Evolutionary conservation across 352 stramenopile genomes (phyloP).

Genomic region (Saprolegnia parasitica): DNA sequence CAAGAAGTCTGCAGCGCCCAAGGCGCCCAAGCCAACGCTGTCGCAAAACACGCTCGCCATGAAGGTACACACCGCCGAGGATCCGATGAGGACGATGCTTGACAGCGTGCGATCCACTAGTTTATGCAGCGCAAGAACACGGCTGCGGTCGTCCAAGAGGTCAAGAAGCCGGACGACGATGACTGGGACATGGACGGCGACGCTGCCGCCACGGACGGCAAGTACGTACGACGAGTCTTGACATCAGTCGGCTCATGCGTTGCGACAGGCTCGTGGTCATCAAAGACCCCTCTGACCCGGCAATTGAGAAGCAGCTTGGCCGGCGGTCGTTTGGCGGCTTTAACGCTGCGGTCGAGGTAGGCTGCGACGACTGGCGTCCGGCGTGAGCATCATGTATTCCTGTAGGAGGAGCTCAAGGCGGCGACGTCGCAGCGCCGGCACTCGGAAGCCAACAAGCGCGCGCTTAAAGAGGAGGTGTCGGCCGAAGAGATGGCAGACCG

Average conservation of each 20-base stretch:
- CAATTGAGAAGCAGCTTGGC: constrained; percentile 64
- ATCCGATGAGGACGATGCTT: background rate
- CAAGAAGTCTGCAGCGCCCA: constrained; percentile 25
- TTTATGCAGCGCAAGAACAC: constrained; percentile 86
- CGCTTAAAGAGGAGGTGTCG: constrained; percentile 72
- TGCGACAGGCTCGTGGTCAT: constrained; percentile 41
- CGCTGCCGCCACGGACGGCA: constrained; percentile 27
- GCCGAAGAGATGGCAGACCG: constrained; percentile 71
- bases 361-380: background rate
- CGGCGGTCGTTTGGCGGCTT: constrained; percentile 75
- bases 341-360: constrained; percentile 67
- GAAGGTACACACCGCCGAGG: constrained; percentile 44
- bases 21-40: constrained; percentile 45
- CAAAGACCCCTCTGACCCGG: constrained; percentile 64
- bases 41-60: constrained; percentile 83
- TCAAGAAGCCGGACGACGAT: constrained; percentile 53
- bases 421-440: constrained; percentile 51
- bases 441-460: constrained; percentile 58
- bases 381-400: background rate
- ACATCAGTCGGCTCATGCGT: constrained; percentile 3
- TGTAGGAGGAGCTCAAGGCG: constrained; percentile 67
- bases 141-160: constrained; percentile 45
- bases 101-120: constrained; percentile 30
- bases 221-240: background rate
- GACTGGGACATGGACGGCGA: constrained; percentile 48